Conservation (phyloP, 768 basidiomycete species). For the Coprinopsis strossmayeri region DNA sequence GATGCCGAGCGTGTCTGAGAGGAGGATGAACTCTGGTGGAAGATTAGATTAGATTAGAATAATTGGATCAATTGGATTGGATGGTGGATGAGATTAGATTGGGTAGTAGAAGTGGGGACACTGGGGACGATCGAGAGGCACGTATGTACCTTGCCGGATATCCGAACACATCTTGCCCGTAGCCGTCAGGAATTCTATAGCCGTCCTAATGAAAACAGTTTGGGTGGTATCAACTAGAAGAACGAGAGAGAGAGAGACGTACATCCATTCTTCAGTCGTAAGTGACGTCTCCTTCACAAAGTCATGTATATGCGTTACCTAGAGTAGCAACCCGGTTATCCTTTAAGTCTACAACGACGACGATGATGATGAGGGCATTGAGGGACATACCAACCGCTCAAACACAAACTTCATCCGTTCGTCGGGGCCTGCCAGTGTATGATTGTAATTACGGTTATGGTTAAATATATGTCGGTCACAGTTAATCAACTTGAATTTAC, state of each 20-base stretch:
- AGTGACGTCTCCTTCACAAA: constrained; percentile 70
- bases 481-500: constrained; percentile 9
- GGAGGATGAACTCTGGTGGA: constrained; percentile 65
- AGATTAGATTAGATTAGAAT: constrained; percentile 12
- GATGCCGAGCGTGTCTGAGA: constrained; percentile 78
- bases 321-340: constrained; percentile 4
- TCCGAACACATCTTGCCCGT: constrained; percentile 69
- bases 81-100: too few relatives aligned
- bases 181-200: constrained; percentile 72
- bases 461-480: neutral
- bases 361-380: neutral
- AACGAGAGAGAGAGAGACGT: neutral
- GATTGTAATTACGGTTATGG: too few relatives aligned
- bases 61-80: too few relatives aligned
- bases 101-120: neutral
- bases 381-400: constrained; percentile 28
- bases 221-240: neutral
- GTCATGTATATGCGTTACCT: constrained; percentile 67
- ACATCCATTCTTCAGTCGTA: constrained; percentile 83
- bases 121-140: neutral
- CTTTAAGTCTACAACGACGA: neutral
- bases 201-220: constrained; percentile 24
- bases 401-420: constrained; percentile 39
- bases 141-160: constrained; percentile 46
- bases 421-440: constrained; percentile 23